Evolutionary conservation across 2,329 filamentous ascomycete genomes (phyloP), one percentile per base, ranked within the genome.

Genomic region (Colletotrichum camelliae): DNA sequence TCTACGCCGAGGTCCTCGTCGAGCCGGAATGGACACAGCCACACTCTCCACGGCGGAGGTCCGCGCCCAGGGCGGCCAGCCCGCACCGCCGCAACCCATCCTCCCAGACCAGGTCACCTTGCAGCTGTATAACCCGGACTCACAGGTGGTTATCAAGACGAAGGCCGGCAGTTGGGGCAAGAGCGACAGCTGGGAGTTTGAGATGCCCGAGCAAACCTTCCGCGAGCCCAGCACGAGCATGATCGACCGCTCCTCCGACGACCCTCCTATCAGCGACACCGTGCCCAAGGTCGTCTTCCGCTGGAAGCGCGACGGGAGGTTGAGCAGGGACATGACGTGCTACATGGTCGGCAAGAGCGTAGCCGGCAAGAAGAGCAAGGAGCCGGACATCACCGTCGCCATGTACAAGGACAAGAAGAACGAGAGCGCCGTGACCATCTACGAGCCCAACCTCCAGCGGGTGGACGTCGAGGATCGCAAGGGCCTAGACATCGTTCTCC

Each of bases 401-500:
- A 90, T 98, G 80, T 98, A 96, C 88, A 93, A 94, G 78, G 90
- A 91, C 21, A 88, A 93, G 31, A 93, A 92, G 79, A 85, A 87
- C 64, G 94, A 96, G 79, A 87, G 86, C 43, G 82, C 84, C 35
- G 85, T 98, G 74, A 98, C 96, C 3, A 90, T 99, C 57, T 98
- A 98, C 86, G 95, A 99, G 84, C 95, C 96, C 7, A 98, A 98
- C 82, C 89, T 98, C 81, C 93, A 94, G 77, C 90, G 97, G 8
- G 94, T 98, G 13, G 96, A 98, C 58, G 92, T 98, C 77, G 96
- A 99, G 83, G 97, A 99, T 84, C 92, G 94, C 73, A 98, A 98
- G 84, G 97, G 97, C 0, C 87, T 98, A 5, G 97, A 99, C 82
- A 91, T 98, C 1, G 93, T 96, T 2, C 85, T 98, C 21, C 82